Evolutionary conservation across 1,284 basidiomycete species (phyloP).

Genomic region (Volvariella volvacea): DNA sequence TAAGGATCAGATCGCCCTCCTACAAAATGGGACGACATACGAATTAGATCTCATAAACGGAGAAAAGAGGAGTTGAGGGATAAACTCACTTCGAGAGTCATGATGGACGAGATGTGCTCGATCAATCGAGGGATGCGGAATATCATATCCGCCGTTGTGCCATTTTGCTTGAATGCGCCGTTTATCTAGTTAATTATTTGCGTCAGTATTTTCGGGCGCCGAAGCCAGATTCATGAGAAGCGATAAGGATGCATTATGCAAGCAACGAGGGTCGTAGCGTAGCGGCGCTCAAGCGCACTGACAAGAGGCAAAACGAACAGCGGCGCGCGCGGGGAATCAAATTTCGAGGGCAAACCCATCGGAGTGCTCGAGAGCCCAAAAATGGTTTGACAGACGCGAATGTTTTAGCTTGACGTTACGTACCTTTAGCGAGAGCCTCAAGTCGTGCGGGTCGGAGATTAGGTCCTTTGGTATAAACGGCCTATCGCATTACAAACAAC

Average conservation of each 20-base stretch:
- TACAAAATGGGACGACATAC: conserved; percentile 23
- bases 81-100: conserved; percentile 79
- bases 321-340: too few species aligned
- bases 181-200: conserved; percentile 54
- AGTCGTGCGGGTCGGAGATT: conserved; percentile 69
- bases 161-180: conserved; percentile 77
- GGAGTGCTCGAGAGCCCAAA: too few species aligned
- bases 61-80: conserved; percentile 2
- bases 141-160: conserved; percentile 87
- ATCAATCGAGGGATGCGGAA: conserved; percentile 89
- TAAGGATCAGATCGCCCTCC: conserved; percentile 87
- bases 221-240: too few species aligned
- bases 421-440: conserved; percentile 75
- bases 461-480: conserved; percentile 75
- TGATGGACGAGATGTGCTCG: conserved; percentile 89
- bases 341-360: too few species aligned
- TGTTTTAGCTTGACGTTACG: background rate
- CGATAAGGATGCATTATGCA: background rate
- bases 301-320: too few species aligned
- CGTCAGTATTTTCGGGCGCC: too few species aligned
- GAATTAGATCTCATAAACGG: conserved; percentile 4
- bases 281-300: too few species aligned
- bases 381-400: too few species aligned
- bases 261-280: background rate
- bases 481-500: conserved; percentile 16